Evolutionary conservation across 2,329 filamentous ascomycete species (phyloP), one percentile per base, ranked within the genome.

Genomic region (Colletotrichum eleusines): DNA sequence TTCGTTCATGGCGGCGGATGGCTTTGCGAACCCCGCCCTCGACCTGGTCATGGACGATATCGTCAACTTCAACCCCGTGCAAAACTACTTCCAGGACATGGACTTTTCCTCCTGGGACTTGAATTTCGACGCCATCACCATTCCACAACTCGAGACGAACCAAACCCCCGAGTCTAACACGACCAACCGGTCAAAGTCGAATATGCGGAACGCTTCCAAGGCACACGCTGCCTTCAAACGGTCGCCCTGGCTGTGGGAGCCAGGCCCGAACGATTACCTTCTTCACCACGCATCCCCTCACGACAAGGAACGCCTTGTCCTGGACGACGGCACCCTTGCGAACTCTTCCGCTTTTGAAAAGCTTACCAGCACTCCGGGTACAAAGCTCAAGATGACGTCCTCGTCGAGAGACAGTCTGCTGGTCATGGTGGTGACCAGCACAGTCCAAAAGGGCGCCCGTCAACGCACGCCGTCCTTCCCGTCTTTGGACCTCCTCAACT

Each of bases 401-500:
- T 73, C 74, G 5, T 72, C 76, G 5, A 74, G 78, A 2, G 78
- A 80, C n/a, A 75, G 74, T 23, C 78, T 80, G 11, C 60, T 80
- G 12, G 75, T 76, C 23, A 74, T 77, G 46, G 74, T 78, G 0
- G 77, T 78, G 9, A 74, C 75, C 4, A 76, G 76, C 6, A 78
- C 76, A n/a, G 73, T 72, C 0, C 72, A 75, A 0, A 77, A 78
- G 23, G 74, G 76, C 8, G 28, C 75, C 0, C 73, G 76, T 0
- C 74, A 74, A 31, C 75, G 75, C 0, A 78, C 81, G 20, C 78
- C 80, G 5, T 82, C 80, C 0, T 83, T 84, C 14, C 82, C 82
- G 0, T 80, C 79, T 0, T 78, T 79, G 0, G 80, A 83, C 40
- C 66, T 83, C 1, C 69, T 84, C 7, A 80, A 83, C 50, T 78